Evolutionary conservation across 164 flowering plant species (phyloP).

Genomic region (Cinnamomum chago): DNA sequence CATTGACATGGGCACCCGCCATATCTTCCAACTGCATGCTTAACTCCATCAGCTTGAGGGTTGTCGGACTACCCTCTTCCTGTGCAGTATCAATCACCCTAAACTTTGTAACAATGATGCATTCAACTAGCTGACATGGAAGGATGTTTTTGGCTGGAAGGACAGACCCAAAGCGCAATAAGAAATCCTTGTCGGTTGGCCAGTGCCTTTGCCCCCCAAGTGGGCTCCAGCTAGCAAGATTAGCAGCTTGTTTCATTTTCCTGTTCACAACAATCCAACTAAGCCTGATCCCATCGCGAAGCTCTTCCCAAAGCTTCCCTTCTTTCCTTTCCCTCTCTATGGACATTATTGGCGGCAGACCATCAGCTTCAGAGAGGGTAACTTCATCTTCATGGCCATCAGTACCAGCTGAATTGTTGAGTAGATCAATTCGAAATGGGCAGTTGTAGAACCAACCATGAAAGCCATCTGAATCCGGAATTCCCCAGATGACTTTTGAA

Average conservation of each 20-base stretch:
- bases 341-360: slow-evolving; percentile 58
- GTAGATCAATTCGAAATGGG: slow-evolving; percentile 80
- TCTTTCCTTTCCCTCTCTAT: slow-evolving; percentile 86
- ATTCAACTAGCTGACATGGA: slow-evolving; percentile 75
- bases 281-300: slow-evolving; percentile 62
- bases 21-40: slow-evolving; percentile 93
- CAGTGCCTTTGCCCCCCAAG: slow-evolving; percentile 93
- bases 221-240: slow-evolving; percentile 84
- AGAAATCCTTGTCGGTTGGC: slow-evolving; percentile 85
- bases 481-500: slow-evolving; percentile 86
- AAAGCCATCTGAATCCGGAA: slow-evolving; percentile 66
- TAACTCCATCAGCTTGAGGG: slow-evolving; percentile 64
- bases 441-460: slow-evolving; percentile 85
- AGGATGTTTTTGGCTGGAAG: slow-evolving; percentile 87
- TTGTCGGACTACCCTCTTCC: slow-evolving; percentile 39
- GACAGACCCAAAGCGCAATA: slow-evolving; percentile 80
- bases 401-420: slow-evolving; percentile 42
- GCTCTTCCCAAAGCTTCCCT: slow-evolving; percentile 89
- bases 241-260: slow-evolving; percentile 74
- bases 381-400: slow-evolving; percentile 45
- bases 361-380: slow-evolving; percentile 69
- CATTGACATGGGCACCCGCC: slow-evolving; percentile 86
- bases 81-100: slow-evolving; percentile 32
- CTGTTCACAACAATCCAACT: slow-evolving; percentile 88
- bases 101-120: slow-evolving; percentile 71